Conservation (phyloP, 352 stramenopile genomes). For the Peronospora belbahrii region DNA sequence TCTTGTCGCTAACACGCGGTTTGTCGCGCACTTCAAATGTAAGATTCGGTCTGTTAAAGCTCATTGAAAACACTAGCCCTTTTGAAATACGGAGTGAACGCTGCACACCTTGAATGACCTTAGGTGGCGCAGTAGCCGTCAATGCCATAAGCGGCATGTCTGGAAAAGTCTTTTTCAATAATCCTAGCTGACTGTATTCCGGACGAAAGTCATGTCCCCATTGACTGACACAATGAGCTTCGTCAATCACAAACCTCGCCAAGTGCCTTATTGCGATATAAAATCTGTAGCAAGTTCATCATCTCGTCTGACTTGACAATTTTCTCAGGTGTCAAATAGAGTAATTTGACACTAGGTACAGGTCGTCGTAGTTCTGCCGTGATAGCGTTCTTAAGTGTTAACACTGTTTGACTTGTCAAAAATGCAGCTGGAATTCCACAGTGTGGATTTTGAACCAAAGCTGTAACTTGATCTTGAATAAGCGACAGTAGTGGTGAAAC, state of each 20-base stretch:
- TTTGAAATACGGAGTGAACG: constrained; percentile 69
- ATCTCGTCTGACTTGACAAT: constrained; percentile 72
- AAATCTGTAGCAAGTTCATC: constrained; percentile 45
- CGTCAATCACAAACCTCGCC: constrained; percentile 93
- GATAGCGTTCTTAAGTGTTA: constrained; percentile 60
- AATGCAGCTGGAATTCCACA: constrained; percentile 63
- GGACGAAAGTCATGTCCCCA: constrained; percentile 87
- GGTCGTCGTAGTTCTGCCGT: constrained; percentile 76
- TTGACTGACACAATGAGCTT: constrained; percentile 86
- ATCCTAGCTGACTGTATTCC: constrained; percentile 90
- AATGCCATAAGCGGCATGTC: constrained; percentile 89
- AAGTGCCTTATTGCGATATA: constrained; percentile 55
- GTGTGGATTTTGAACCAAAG: constrained; percentile 53
- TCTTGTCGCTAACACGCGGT: constrained; percentile 29
- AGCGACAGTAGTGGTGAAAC: constrained; percentile 91
- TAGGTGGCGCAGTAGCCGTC: constrained; percentile 84
- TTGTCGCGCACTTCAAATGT: constrained; percentile 86
- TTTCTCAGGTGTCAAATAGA: constrained; percentile 95
- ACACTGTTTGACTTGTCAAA: constrained; percentile 64
- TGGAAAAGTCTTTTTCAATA: constrained; percentile 88
- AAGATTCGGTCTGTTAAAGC: constrained; percentile 91
- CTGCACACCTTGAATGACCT: constrained; percentile 78
- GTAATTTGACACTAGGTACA: constrained; percentile 68
- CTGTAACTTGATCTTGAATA: constrained; percentile 90
- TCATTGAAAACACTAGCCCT: constrained; percentile 85